Percentiles rank a stretch among this genome's conserved stretches.
Conservation (phyloP, 805 yeast species). For the Candida glaebosa region DNA sequence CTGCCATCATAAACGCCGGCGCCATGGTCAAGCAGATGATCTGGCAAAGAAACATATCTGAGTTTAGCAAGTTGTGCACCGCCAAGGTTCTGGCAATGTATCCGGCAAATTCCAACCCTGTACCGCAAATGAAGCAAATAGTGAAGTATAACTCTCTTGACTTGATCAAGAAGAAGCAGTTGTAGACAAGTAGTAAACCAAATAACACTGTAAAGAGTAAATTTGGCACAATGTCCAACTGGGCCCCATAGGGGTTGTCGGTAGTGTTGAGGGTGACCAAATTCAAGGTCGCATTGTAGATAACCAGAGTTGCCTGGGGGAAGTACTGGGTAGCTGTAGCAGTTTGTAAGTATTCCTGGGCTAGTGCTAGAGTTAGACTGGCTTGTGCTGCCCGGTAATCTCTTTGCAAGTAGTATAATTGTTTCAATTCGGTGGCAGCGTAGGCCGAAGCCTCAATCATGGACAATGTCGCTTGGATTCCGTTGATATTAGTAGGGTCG, state of each 20-base stretch:
- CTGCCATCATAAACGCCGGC: slow-evolving; percentile 84
- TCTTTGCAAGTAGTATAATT: slow-evolving; percentile 16
- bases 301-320: slow-evolving; percentile 17
- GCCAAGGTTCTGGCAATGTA: slow-evolving; percentile 58
- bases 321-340: slow-evolving; percentile 24
- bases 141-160: slow-evolving; percentile 67
- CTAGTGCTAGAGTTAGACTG: slow-evolving; percentile 24
- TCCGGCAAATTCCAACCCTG: slow-evolving; percentile 62
- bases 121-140: slow-evolving; percentile 51
- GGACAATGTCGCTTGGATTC: slow-evolving; percentile 11
- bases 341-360: slow-evolving; percentile 27
- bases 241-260: slow-evolving; percentile 33
- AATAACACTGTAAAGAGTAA: slow-evolving; percentile 53
- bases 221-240: slow-evolving; percentile 54
- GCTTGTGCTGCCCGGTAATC: slow-evolving; percentile 30
- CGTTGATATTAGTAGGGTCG: slow-evolving; percentile 21
- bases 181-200: slow-evolving; percentile 34
- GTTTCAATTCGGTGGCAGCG: slow-evolving; percentile 20
- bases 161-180: slow-evolving; percentile 30
- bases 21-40: slow-evolving; percentile 69
- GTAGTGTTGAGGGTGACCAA: slow-evolving; percentile 12
- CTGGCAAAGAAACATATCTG: slow-evolving; percentile 55
- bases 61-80: slow-evolving; percentile 25
- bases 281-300: slow-evolving; percentile 19
- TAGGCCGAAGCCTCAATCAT: slow-evolving; percentile 6